These are phyloP conservation scores for Lactarius vividus DNA, from an alignment of 768 basidiomycete genomes.

Conservation along the genomic window DNA sequence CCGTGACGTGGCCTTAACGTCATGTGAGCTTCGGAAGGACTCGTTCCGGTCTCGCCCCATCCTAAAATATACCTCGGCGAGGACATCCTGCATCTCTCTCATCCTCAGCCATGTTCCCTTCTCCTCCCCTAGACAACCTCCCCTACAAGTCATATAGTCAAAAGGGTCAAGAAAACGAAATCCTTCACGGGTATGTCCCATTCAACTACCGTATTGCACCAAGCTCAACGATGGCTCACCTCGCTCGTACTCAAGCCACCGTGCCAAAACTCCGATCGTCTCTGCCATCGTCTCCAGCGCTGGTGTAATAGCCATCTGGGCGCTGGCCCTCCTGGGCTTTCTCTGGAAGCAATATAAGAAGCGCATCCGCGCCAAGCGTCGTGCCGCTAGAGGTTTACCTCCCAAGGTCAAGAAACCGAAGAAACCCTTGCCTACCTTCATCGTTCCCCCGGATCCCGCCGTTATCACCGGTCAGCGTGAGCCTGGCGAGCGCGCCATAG, in stretches of 20 bases:
- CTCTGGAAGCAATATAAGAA: slow-evolving; percentile 24
- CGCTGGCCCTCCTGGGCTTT: slow-evolving; percentile 14
- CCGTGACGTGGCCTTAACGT: neutral
- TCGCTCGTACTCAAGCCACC: slow-evolving; percentile 8
- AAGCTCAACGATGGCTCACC: neutral
- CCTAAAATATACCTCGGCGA: neutral
- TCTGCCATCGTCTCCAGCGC: slow-evolving; percentile 25
- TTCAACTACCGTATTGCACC: neutral
- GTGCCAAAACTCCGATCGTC: slow-evolving; percentile 24
- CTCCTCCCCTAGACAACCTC: neutral
- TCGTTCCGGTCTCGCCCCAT: neutral
- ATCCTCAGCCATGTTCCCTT: neutral
- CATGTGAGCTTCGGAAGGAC: neutral
- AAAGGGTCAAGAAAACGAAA: neutral
- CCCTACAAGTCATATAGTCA: neutral
- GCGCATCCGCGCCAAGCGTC: slow-evolving; percentile 20
- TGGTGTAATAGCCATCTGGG: slow-evolving; percentile 17
- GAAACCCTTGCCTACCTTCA: slow-evolving; percentile 23
- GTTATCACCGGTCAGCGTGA: slow-evolving; percentile 21
- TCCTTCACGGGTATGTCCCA: slow-evolving; percentile 21
- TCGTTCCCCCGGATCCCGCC: slow-evolving; percentile 28
- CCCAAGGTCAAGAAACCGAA: slow-evolving; percentile 19
- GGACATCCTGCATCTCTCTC: neutral
- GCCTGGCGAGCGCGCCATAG: slow-evolving; percentile 22
- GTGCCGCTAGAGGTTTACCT: slow-evolving; percentile 15